Conservation (phyloP, 441 rosid genomes). For the Pelargonium australe region DNA sequence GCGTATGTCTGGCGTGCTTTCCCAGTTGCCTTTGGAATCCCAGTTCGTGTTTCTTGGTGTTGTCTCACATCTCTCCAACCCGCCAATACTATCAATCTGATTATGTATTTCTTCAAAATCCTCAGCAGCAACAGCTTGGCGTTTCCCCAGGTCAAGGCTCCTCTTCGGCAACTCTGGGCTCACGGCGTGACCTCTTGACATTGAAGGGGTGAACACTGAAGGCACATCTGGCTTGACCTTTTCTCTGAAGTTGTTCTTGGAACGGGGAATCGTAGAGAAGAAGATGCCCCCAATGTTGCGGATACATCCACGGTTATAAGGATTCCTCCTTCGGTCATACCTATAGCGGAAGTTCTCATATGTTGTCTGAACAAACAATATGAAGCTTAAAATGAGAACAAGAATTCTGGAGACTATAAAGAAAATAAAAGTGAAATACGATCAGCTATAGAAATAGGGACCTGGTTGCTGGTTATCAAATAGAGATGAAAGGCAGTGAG, state of each 20-base stretch:
- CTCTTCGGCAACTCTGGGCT: constrained; percentile 38
- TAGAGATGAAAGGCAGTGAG: constrained; percentile 77
- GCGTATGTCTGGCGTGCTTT: constrained; percentile 35
- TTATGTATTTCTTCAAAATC: constrained; percentile 52
- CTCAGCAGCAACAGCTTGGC: constrained; percentile 52
- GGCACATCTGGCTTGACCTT: constrained; percentile 32
- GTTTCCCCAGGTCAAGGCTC: constrained; percentile 41
- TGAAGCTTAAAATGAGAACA: neutral
- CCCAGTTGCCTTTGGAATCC: constrained; percentile 24
- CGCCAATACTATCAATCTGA: constrained; percentile 44
- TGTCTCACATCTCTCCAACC: constrained; percentile 37
- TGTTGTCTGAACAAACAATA: constrained; percentile 43
- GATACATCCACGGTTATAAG: constrained; percentile 45
- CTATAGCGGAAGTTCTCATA: constrained; percentile 62
- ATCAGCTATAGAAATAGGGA: constrained; percentile 13
- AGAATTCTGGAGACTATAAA: too few relatives aligned
- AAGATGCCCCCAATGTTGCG: constrained; percentile 37
- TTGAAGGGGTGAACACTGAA: constrained; percentile 27
- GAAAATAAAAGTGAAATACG: too few relatives aligned
- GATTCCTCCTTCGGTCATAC: constrained; percentile 50
- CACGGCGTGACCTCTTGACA: constrained; percentile 29
- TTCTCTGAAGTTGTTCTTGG: constrained; percentile 50
- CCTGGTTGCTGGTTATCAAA: constrained; percentile 91
- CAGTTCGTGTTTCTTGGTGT: too few relatives aligned
- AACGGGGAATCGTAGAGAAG: constrained; percentile 44